Evolutionary conservation across 2,329 filamentous ascomycete genomes (phyloP).

Genomic region (Trichoderma sp.): DNA sequence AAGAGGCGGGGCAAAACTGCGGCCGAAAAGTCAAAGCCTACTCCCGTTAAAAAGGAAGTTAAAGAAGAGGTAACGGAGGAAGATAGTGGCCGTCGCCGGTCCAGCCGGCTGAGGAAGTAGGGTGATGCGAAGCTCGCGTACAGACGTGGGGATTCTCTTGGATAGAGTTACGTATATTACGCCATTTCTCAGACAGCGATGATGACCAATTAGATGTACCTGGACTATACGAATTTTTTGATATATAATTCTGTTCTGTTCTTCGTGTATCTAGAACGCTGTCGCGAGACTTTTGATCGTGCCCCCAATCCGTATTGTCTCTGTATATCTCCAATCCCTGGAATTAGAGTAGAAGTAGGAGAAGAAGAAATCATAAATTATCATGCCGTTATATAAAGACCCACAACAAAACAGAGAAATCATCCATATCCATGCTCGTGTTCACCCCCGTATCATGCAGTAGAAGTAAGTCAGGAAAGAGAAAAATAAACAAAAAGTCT

Average conservation of each 20-base stretch:
- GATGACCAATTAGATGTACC: neutral
- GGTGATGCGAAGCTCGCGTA: neutral
- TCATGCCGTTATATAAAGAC: neutral
- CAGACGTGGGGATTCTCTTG: neutral
- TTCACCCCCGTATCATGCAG: neutral
- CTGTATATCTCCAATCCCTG: neutral
- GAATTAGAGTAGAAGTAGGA: neutral
- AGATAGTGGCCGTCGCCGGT: slow-evolving; percentile 36
- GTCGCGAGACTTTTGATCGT: neutral
- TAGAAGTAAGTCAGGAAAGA: neutral
- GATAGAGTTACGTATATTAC: too few species aligned
- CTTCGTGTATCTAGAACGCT: neutral
- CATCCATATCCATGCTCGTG: neutral
- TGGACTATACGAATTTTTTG: neutral
- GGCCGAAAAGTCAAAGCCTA: slow-evolving; percentile 34
- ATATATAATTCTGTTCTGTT: neutral
- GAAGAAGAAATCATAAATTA: neutral
- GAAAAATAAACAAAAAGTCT: neutral
- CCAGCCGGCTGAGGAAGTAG: slow-evolving; percentile 36
- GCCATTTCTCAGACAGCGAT: neutral
- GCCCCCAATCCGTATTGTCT: neutral
- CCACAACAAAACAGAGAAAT: neutral
- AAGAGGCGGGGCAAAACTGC: slow-evolving; percentile 33
- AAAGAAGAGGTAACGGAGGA: slow-evolving; percentile 11
- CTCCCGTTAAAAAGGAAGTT: slow-evolving; percentile 7